These are phyloP conservation scores for Stagonosporopsis rhizophila DNA, from an alignment of 2,329 filamentous ascomycete species.

Conservation along the genomic window DNA sequence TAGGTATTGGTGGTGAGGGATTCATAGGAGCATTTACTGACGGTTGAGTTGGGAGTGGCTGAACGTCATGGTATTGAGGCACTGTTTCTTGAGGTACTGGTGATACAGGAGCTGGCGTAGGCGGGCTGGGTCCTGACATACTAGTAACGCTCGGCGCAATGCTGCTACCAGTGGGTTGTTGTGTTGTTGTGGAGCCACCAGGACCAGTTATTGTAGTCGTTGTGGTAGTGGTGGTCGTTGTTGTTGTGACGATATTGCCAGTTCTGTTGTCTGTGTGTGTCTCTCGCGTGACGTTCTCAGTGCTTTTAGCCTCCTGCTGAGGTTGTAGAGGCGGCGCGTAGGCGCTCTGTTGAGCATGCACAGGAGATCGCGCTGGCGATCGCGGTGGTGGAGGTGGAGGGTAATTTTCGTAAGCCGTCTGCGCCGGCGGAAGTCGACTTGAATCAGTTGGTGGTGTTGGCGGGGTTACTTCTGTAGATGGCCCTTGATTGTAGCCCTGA, in stretches of 20 bases:
- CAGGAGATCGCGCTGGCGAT: conserved; percentile 6
- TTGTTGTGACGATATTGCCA: conserved; percentile 45
- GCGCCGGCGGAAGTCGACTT: conserved; percentile 4
- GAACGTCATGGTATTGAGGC: conserved; percentile 9
- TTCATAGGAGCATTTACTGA: conserved; percentile 19
- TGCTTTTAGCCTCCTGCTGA: conserved; percentile 18
- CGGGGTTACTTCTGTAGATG: conserved; percentile 24
- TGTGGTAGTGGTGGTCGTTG: conserved; percentile 47
- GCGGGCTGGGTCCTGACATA: conserved; percentile 45
- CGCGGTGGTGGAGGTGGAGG: conserved; percentile 12
- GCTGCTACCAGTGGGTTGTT: conserved; percentile 33
- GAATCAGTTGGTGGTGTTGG: conserved; percentile 30
- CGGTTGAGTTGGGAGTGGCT: conserved; percentile 22
- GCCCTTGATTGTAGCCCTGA: conserved; percentile 9
- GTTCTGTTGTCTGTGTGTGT: conserved; percentile 42
- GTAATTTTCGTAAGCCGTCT: conserved; percentile 10
- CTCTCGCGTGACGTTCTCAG: conserved; percentile 39
- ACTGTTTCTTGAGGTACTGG: conserved; percentile 5
- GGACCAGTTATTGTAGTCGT: conserved; percentile 47
- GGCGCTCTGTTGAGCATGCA: neutral
- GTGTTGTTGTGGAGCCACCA: conserved; percentile 44
- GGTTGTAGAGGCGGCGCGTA: conserved; percentile 6
- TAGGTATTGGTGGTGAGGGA: conserved; percentile 43
- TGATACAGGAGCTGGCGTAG: conserved; percentile 36
- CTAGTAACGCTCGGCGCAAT: conserved; percentile 36